Conservation (phyloP, 257 asterid species). For the Nicotiana noctiflora region DNA sequence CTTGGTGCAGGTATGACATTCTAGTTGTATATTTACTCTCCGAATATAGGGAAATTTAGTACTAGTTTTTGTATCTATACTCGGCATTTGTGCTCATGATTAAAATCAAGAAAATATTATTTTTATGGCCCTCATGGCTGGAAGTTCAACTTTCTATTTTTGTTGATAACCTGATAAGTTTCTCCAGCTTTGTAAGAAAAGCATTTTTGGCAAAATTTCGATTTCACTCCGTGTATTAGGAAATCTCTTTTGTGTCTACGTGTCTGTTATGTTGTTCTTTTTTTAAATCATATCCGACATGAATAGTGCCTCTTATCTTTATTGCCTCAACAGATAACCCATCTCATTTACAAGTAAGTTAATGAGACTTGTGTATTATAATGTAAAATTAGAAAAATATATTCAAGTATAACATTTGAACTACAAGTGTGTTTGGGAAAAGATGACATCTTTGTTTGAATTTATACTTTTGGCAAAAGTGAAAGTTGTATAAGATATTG, state of each 20-base stretch:
- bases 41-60: background rate
- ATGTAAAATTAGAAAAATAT: background rate
- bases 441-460: background rate
- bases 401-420: too few species aligned
- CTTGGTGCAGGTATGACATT: constrained; percentile 68
- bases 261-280: background rate
- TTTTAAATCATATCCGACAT: background rate
- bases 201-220: background rate
- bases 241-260: background rate
- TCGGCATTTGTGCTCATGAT: background rate
- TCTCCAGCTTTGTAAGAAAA: background rate
- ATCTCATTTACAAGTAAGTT: background rate
- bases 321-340: background rate
- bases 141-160: background rate
- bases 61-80: background rate
- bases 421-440: too few species aligned
- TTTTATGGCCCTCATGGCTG: background rate
- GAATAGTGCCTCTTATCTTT: background rate
- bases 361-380: background rate
- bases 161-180: background rate
- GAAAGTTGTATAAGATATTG: background rate
- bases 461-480: background rate
- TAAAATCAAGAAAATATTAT: background rate
- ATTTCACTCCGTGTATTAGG: background rate
- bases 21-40: constrained; percentile 14